phyloP scores from a whole-genome alignment of 2,329 filamentous ascomycete genomes.

The Penicillium brevicompactum region DNA sequence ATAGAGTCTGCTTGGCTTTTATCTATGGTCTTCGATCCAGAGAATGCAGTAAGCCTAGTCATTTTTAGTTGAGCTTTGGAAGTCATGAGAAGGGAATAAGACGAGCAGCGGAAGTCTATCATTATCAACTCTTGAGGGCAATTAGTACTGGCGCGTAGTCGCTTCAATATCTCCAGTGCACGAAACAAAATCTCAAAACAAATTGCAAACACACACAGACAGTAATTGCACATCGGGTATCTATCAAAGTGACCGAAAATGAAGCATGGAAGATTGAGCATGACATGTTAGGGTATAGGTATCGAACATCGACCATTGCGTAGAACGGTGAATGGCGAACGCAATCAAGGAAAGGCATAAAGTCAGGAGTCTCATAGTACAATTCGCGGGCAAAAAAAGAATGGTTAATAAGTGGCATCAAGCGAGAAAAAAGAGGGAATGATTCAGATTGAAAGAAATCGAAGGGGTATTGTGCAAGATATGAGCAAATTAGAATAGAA shows the following conservation, averaged over 20 bases:
- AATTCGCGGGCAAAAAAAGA: constrained; percentile 4
- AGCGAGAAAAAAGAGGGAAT: constrained; percentile 1
- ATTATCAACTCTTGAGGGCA: neutral
- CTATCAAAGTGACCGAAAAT: constrained; percentile 22
- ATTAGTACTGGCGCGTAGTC: neutral
- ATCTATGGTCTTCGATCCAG: no score
- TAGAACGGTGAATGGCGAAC: neutral
- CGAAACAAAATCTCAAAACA: neutral
- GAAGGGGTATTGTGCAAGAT: constrained; percentile 24
- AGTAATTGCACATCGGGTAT: constrained; percentile 32
- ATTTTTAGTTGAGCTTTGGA: neutral
- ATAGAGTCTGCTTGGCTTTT: neutral
- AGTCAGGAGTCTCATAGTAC: constrained; percentile 1
- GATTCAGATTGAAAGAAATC: constrained; percentile 13
- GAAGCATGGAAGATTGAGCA: constrained; percentile 1
- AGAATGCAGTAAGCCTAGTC: no score
- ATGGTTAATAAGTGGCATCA: constrained; percentile 8
- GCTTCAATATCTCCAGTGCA: neutral
- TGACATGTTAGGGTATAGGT: constrained; percentile 5
- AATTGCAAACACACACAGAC: constrained; percentile 4
- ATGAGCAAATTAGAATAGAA: constrained; percentile 14
- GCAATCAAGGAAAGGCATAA: neutral
- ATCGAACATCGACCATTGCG: constrained; percentile 8
- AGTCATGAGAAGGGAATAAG: neutral
- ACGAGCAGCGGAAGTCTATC: neutral